Base-by-base conservation (phyloP, 2,329 filamentous ascomycete species). In the Ophiostoma sp. region DNA sequence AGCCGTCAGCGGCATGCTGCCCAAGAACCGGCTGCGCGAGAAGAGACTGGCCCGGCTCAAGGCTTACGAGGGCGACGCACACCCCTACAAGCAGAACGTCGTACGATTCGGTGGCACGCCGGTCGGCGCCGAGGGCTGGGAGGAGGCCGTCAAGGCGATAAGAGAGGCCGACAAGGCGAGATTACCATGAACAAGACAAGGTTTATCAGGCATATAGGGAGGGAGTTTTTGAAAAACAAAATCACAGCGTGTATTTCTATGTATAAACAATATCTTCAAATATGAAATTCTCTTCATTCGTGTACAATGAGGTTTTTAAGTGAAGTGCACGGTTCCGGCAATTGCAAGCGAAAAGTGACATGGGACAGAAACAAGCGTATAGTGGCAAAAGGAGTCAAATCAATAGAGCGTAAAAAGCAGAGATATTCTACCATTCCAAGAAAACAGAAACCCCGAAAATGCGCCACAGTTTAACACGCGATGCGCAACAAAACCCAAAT, bases 1-100 rank as follows among this genome's bases (percentile, higher is more conserved):
- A 82, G 96, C 97, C 0, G 97, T 99, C 55, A 92, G 92, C 80
- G 97, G 97, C 68, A 99, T 99, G 96, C 83, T 99, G 83, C 96
- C 96, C 71, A 99, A 99, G 89, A 99, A 99, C 84, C 86, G 95
- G 79, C 84, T 99, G 80, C 87, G 95, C 78, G 94, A 98, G 82
- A 93, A 94, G 85, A 85, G 97, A 76, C 84, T 99, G 84, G 93
- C 91, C 50, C 87, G 96, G 78, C 84, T 99, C 81, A 99, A 98
- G 89, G 95, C 93, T 6, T 99, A 98, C 82, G 97, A 99, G 84
- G 94, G 95, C n/a, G 86, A 89, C 52, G 90, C 90, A 31, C 95
- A 99, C 85, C 97, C 96, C 52, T 98, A 98, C 82, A 93, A 93
- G 87, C 83, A 91, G 82, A 99, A 99, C 80, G 83, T 98, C 75